Base-by-base conservation (phyloP, 352 stramenopile species). In the Globisporangium parvum region DNA sequence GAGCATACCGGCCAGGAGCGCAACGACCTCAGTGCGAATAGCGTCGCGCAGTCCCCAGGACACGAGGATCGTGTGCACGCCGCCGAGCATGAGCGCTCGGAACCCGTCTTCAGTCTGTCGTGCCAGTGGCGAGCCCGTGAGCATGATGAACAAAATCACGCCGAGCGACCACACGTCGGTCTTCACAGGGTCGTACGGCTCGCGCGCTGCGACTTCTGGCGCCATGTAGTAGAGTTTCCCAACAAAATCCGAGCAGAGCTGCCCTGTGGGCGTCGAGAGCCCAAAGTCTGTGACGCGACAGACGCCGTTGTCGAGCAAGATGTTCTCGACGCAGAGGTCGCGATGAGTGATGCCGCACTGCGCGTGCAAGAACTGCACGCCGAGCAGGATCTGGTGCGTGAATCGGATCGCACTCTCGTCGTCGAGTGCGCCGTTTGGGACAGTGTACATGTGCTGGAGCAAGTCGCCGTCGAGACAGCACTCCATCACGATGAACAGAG, bases 141-240 rank as follows among this genome's bases (percentile, higher is more conserved):
- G 62, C 60, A 83, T 63, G 47, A 80, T 66, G 60, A 80, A 80
- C 23, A 78, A 60, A 51, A 80, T 70, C 51, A 79, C 66, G 8
- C 73, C 70, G 1, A 84, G 49, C 2, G 73, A 84, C 73, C 73
- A 84, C 28, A 80, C 60, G 23, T 84, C 73, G 10, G 70, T 69
- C 31, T 63, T 68, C n/a, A 55, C 48, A 0, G 73, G 70, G 50
- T 83, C 66, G 62, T 83, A 80, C 14, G 33, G 35, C 3, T 26
- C 39, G 10, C 21, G 28, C 2, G 48, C 57, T 40, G 62, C 44
- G 21, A 63, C 55, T 44, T 69, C 53, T 41, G 51, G 60, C 42
- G 64, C 55, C 63, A 70, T 73, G 61, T 70, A 73, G 52, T 63
- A 67, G 20, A 45, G 31, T 18, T 54, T 54, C 23, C 31, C 49